A percentile compares a stretch with the other conserved stretches of the same genome.
Conservation (phyloP, 169 alveolate species). For the Eimeria praecox region DNA sequence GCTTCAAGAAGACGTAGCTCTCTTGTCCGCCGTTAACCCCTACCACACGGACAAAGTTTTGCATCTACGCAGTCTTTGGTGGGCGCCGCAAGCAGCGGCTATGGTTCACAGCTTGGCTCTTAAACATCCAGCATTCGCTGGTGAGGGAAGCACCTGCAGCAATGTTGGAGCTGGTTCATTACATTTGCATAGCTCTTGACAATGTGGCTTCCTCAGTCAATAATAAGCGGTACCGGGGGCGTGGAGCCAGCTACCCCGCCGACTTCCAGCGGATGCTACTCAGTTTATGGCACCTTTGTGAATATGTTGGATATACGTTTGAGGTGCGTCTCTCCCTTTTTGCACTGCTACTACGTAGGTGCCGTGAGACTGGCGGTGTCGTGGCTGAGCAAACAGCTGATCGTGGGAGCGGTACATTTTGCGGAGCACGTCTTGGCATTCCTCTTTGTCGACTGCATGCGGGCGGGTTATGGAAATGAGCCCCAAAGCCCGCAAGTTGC, state of each 20-base stretch:
- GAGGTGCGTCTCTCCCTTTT: background rate
- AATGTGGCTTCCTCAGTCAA: background rate
- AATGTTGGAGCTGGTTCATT: background rate
- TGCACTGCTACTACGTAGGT: background rate
- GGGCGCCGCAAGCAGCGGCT: conserved; percentile 77
- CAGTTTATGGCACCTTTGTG: background rate
- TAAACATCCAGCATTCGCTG: conserved; percentile 61
- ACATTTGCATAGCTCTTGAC: background rate
- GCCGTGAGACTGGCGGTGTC: conserved; percentile 67
- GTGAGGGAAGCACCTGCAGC: background rate
- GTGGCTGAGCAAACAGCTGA: conserved; percentile 74
- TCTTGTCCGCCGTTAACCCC: conserved; percentile 52
- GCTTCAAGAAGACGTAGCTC: conserved; percentile 74
- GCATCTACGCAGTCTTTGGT: conserved; percentile 79
- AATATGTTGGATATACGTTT: background rate
- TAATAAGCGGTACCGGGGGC: no score
- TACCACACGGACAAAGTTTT: conserved; percentile 29
- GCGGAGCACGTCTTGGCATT: conserved; percentile 73
- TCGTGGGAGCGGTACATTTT: conserved; percentile 70
- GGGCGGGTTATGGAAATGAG: conserved; percentile 70
- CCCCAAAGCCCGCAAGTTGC: conserved; percentile 82
- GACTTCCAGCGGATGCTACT: no score
- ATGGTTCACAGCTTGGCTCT: conserved; percentile 70
- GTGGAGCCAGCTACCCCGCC: no score
- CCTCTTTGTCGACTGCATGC: conserved; percentile 70